Base-by-base conservation (phyloP, 768 basidiomycete genomes). In the Kwoniella dejecticola region DNA sequence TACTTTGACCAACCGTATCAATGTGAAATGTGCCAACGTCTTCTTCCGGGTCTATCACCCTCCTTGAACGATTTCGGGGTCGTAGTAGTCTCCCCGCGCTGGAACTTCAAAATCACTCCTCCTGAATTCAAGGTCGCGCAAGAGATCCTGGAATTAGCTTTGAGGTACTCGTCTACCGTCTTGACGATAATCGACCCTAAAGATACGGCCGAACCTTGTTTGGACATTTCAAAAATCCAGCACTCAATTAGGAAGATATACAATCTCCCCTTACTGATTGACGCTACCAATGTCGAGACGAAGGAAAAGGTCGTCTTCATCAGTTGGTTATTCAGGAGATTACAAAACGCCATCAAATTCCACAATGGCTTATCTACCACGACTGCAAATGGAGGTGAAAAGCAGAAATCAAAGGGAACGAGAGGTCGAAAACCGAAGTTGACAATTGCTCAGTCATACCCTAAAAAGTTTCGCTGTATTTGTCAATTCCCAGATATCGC, bases 171-270 rank as follows among this genome's bases (percentile, higher is more conserved):
- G 15, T 13, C 38, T 26, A 21, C 70, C 27, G 29, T 64, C 26
- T 23, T 75, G 17, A 38, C 52, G 42, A 19, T 66, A 17, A 29
- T 57, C 36, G 66, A 69, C 40, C 67, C 63, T 21, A 12, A 41
- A 11, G 30, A 56, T 36, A 50, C 48, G 4, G 54, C 66, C 21
- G 31, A 47, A 17, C 42, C 58, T 26, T 50, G 27, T 27, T 49
- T 46, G 8, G 63, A 72, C 47, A 31, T 54, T 23, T 60, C 58
- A 8, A 46, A 65, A 30, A 44, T 71, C 36, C 55, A 29, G 12
- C 70, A 73, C 60, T 61, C 45, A 41, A 66, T 69, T 6, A 62
- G 71, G 23, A 76, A 74, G 45, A 50, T 72, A n/a, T 74, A 67
- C 52, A 59, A 53, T 12, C 56, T 76, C 0, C 71, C 69, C 8